These are phyloP conservation scores for Thelonectria rubi DNA, from an alignment of 2,329 filamentous ascomycete genomes.

Conservation along the genomic window DNA sequence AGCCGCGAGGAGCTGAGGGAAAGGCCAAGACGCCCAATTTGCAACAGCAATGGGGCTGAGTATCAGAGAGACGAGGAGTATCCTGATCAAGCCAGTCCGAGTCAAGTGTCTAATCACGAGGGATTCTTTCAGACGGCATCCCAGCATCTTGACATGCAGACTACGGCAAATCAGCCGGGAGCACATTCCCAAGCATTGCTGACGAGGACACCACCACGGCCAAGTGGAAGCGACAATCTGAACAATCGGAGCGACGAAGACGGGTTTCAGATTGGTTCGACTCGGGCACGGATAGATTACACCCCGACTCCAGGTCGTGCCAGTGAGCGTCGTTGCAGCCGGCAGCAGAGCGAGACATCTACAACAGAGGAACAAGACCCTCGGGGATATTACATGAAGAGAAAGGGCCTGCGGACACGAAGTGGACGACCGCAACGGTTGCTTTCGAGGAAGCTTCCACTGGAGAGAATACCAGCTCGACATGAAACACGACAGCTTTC, in stretches of 20 bases:
- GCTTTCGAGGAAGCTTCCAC: conserved; percentile 36
- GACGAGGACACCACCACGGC: conserved; percentile 32
- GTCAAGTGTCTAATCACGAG: conserved; percentile 5
- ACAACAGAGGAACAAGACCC: conserved; percentile 26
- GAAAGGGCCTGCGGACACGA: conserved; percentile 29
- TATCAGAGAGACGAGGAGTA: conserved; percentile 36
- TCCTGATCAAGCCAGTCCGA: conserved; percentile 18
- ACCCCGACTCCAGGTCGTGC: conserved; percentile 3
- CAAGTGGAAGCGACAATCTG: neutral
- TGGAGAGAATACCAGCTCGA: conserved; percentile 39
- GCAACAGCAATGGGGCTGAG: conserved; percentile 23
- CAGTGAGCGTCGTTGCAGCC: conserved; percentile 22
- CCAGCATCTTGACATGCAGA: neutral
- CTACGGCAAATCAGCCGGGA: neutral
- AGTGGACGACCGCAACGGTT: conserved; percentile 34
- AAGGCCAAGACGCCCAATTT: conserved; percentile 26
- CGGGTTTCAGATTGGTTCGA: conserved; percentile 1
- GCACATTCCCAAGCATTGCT: conserved; percentile 30
- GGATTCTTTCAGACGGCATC: conserved; percentile 5
- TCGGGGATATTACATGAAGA: conserved; percentile 33
- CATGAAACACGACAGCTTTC: conserved; percentile 31
- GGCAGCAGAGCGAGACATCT: conserved; percentile 17
- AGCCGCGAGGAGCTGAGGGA: conserved; percentile 26
- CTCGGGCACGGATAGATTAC: neutral
- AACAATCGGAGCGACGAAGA: neutral